Base-by-base conservation (phyloP, 192 early-diverging fungal genomes). In the Backusella psychrophila region DNA sequence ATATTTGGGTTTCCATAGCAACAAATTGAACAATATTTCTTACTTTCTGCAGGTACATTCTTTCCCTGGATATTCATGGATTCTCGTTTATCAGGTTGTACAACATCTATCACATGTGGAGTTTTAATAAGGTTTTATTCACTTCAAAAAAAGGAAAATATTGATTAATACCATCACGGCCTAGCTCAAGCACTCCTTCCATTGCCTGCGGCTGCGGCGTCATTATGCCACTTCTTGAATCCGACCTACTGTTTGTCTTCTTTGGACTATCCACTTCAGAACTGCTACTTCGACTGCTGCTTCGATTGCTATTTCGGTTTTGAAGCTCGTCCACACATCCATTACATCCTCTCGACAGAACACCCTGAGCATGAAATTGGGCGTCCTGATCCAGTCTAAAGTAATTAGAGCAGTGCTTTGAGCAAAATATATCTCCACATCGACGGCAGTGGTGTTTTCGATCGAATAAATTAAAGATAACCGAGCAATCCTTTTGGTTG, bases 381-480 rank as follows among this genome's bases (percentile, higher is more conserved):
- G 66, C 70, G 26, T 80, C 34, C 73, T 82, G 78, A 67, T 85
- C 81, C 29, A 85, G 53, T n/a, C 80, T 71, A 39, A 85, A 56
- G 52, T 78, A 82, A 29, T 80, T 74, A 2, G 84, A 80, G 53
- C 84, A 85, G 44, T 85, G 84, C 8, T 19, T 21, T 11, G 75
- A 34, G 52, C 84, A 85, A 69, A 85, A 85, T 46, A 85, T 82
- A 56, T 80, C 67, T 11, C 84, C 84, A 74, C 84, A 85, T 67
- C 74, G 69, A 29, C 84, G 73, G 59, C 84, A 85, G 73, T 85
- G 84, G 66, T 85, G 84, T 31, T 81, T 49, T 65, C 81, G 76
- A 23, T 82, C 79, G 23, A 85, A 80, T 26, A 82, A 38, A 8
- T 71, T 70, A 52, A 85, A 85, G 14, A 39, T 34, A n/a, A 35